Conservation (phyloP, 164 flowering plant species). For the Stephania yunnanensis region DNA sequence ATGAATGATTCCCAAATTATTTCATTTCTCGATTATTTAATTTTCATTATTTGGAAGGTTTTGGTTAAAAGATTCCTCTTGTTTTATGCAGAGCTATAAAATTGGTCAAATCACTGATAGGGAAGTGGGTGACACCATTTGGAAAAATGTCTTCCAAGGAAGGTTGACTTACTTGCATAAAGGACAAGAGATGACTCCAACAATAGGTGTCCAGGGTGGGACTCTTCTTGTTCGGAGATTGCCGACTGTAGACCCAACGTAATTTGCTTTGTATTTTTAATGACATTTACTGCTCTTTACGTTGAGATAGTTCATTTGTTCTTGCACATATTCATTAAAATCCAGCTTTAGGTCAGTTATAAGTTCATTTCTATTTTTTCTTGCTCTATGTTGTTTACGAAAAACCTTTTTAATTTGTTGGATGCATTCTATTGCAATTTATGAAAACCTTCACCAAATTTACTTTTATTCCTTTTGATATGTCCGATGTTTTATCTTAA, state of each 20-base stretch:
- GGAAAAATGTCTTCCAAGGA: conserved; percentile 60
- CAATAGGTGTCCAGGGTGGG: conserved; percentile 48
- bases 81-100: conserved; percentile 44
- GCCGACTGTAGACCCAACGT: conserved; percentile 64
- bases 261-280: conserved; percentile 15
- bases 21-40: neutral
- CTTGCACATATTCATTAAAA: neutral
- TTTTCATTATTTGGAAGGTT: neutral
- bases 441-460: neutral
- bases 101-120: conserved; percentile 44
- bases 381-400: neutral
- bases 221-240: conserved; percentile 89
- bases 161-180: conserved; percentile 80
- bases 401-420: neutral
- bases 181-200: conserved; percentile 81
- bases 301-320: neutral
- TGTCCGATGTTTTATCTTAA: neutral
- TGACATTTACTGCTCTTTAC: neutral
- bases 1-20: neutral
- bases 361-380: neutral
- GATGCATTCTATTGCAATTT: neutral
- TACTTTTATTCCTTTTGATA: neutral
- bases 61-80: conserved; percentile 4
- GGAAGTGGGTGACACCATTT: conserved; percentile 38
- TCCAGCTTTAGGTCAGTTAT: neutral